These are phyloP conservation scores for Botryosphaeria dothidea DNA, from an alignment of 2,329 filamentous ascomycete genomes.

Conservation along the genomic window DNA sequence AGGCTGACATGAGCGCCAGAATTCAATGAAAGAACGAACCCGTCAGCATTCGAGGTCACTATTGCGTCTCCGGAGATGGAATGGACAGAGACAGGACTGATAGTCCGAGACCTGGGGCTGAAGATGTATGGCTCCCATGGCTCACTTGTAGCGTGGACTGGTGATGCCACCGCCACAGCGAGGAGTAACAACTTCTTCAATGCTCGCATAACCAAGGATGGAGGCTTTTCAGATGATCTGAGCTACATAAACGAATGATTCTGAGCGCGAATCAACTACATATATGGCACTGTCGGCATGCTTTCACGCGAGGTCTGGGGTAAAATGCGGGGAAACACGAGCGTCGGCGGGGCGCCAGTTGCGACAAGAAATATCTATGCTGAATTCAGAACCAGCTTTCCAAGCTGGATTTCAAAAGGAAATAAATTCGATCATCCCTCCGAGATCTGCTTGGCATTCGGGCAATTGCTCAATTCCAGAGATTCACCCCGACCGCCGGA, in stretches of 20 bases:
- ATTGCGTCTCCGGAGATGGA: neutral
- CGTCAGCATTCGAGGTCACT: neutral
- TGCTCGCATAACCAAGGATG: too few relatives aligned
- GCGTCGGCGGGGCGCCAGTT: neutral
- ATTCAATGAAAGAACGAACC: neutral
- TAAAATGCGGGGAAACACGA: neutral
- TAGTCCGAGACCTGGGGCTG: neutral
- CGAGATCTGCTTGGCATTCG: too few relatives aligned
- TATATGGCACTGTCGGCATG: neutral
- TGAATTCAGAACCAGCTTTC: too few relatives aligned
- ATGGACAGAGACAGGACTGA: neutral
- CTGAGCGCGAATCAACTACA: too few relatives aligned
- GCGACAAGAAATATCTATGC: neutral
- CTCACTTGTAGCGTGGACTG: neutral
- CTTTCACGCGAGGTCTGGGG: neutral
- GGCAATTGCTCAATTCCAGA: too few relatives aligned
- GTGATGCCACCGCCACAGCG: neutral
- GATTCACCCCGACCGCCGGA: too few relatives aligned
- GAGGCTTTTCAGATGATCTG: too few relatives aligned
- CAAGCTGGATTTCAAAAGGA: too few relatives aligned
- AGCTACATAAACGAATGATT: too few relatives aligned
- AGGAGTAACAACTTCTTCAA: neutral
- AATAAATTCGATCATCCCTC: too few relatives aligned
- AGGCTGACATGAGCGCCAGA: constrained; percentile 31
- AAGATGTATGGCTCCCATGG: neutral